Base-by-base conservation (phyloP, 331 rosid genomes). In the Pyracantha coccinea region DNA sequence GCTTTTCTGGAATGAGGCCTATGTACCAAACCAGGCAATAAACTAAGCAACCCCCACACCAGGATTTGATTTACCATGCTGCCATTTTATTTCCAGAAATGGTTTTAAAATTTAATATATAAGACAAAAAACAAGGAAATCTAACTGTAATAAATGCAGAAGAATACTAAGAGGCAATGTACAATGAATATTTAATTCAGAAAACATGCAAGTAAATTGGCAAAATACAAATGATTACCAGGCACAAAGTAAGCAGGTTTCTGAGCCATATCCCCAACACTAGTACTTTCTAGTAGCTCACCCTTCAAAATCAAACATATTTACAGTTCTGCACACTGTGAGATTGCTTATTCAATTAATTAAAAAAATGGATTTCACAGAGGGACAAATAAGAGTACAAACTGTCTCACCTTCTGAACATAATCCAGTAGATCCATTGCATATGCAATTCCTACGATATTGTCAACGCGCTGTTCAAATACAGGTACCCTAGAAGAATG, bases 211-310 rank as follows among this genome's bases (percentile, higher is more conserved):
- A 55, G 33, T n/a, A 60, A 58, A 63, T 60, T 77, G 81, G 53
- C 47, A 73, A 66, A 17, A 21, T 27, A 41, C 60, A n/a, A 29
- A 75, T 54, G 73, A 71, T 87, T 95, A 95, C 99, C 99, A 7
- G 99, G 99, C 75, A 95, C 98, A 83, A 95, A 95, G 86, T 92
- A 95, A 62, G 97, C 97, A 72, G 99, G 99, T 78, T 92, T 92
- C 76, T 95, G 99, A 82, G 99, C 99, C 98, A 95, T 88, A 78
- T 92, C 94, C 74, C 97, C 96, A 13, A 89, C 94, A 25, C 89
- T 83, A 31, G 90, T 90, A 83, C 86, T 90, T 80, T 95, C 98
- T 61, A 95, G 90, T 50, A 87, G 88, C 74, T 90, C 98, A 16
- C 98, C 98, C 99, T 95, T 90, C 91, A 95, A 95, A 90, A 84